Base-by-base conservation (phyloP, 768 basidiomycete genomes). In the Suillus decipiens region DNA sequence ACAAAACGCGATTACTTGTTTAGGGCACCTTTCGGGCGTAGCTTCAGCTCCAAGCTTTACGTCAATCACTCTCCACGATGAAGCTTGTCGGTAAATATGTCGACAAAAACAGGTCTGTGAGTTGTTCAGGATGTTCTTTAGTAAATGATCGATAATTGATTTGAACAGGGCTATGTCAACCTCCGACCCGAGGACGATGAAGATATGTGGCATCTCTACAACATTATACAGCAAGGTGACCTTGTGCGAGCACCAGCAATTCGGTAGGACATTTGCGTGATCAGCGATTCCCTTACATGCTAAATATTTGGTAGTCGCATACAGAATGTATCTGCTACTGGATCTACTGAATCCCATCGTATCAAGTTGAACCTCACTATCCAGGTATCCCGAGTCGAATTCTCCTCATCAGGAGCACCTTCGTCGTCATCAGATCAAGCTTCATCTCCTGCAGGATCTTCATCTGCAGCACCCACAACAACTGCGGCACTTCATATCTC, bases 141-240 rank as follows among this genome's bases (percentile, higher is more conserved):
- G 11, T 28, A n/a, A 41, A 9, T 24, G 45, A 47, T 41, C 33
- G 6, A 58, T 36, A 8, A 75, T 74, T 69, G 71, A 76, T 68
- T 62, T 48, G 59, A 65, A 56, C 70, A 96, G 94, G 96, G 96
- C 19, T 86, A 95, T 84, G 92, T 97, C 65, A 93, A 88, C n/a
- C 81, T 98, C 51, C 87, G 93, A 55, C 96, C 96, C 5, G 95
- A 99, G 75, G 96, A 99, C 69, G 95, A 98, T 70, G 97, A 99
- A 77, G 97, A 99, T 75, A 97, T 99, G 91, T 99, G 96, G 96
- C 97, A 99, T 82, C 82, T 98, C 34, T 99, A 99, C 77, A 99
- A 99, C 79, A 82, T 99, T 61, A 97, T 99, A 61, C 86, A 92
- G 67, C 82, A 90, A 79, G 93, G 92, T 19, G 96, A 99, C 71